phyloP scores from a whole-genome alignment of 2,329 filamentous ascomycete species.

The Fusarium hostae region DNA sequence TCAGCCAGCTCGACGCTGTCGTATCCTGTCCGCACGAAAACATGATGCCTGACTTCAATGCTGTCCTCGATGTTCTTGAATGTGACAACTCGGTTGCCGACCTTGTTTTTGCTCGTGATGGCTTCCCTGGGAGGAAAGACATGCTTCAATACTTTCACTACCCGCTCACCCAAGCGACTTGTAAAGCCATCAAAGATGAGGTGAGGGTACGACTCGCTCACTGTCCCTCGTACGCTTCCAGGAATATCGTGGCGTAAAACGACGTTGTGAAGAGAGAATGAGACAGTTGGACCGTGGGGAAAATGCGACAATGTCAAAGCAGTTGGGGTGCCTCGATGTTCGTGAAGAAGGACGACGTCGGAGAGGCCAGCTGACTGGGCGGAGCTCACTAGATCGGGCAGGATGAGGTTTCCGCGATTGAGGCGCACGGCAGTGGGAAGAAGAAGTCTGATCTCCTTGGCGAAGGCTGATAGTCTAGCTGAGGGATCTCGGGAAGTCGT shows the following conservation, averaged over 20 bases:
- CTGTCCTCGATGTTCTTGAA: constrained; percentile 95
- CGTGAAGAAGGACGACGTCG: constrained; percentile 88
- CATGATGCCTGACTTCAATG: constrained; percentile 84
- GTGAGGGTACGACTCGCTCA: constrained; percentile 92
- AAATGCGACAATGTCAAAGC: constrained; percentile 89
- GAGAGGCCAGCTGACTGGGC: constrained; percentile 83
- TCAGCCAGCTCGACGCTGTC: constrained; percentile 89
- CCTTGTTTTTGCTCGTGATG: constrained; percentile 75
- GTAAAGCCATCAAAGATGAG: constrained; percentile 95
- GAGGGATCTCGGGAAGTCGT: constrained; percentile 92
- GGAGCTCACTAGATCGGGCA: constrained; percentile 85
- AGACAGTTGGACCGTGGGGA: constrained; percentile 82
- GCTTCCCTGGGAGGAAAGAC: constrained; percentile 90
- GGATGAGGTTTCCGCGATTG: constrained; percentile 90
- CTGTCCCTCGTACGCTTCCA: constrained; percentile 84
- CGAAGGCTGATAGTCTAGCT: constrained; percentile 85
- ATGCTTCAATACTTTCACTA: constrained; percentile 92
- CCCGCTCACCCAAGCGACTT: constrained; percentile 80
- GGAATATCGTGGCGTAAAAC: constrained; percentile 93
- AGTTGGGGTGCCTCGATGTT: constrained; percentile 92
- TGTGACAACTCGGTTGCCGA: constrained; percentile 89
- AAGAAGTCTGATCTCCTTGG: constrained; percentile 88
- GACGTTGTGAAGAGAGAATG: constrained; percentile 92
- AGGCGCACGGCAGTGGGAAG: constrained; percentile 87
- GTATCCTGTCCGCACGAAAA: constrained; percentile 93